These are phyloP conservation scores for Mycosphaerella sp. DNA, from an alignment of 2,329 filamentous ascomycete species.

Conservation along the genomic window DNA sequence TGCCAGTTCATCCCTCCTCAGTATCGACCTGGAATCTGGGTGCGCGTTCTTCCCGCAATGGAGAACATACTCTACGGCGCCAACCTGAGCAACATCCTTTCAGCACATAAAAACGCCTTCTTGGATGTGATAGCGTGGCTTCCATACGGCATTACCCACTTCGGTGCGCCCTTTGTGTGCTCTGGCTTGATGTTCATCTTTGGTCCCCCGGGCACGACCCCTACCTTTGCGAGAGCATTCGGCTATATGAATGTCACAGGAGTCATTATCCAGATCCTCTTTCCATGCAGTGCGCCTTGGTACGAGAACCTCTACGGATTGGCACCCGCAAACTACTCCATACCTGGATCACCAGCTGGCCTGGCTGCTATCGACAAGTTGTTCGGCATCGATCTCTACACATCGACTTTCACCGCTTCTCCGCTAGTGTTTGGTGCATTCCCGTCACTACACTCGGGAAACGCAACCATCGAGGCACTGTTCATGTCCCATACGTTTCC, in stretches of 20 bases:
- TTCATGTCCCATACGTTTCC: slow-evolving; percentile 95
- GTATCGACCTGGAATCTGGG: slow-evolving; percentile 90
- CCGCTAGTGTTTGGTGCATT: slow-evolving; percentile 93
- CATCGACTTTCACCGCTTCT: slow-evolving; percentile 81
- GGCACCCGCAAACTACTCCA: slow-evolving; percentile 85
- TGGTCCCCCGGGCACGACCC: slow-evolving; percentile 75
- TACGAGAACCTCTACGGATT: slow-evolving; percentile 91
- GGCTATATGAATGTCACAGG: slow-evolving; percentile 89
- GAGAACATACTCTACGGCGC: slow-evolving; percentile 96
- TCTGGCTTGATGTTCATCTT: slow-evolving; percentile 79
- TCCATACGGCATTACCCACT: slow-evolving; percentile 87
- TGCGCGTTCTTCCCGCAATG: slow-evolving; percentile 84
- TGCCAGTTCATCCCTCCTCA: slow-evolving; percentile 86
- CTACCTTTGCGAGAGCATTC: slow-evolving; percentile 78
- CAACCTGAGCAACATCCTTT: slow-evolving; percentile 92
- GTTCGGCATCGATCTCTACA: slow-evolving; percentile 89
- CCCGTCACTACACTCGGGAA: slow-evolving; percentile 84
- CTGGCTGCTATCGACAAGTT: slow-evolving; percentile 82
- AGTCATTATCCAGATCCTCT: slow-evolving; percentile 79
- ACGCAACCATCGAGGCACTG: slow-evolving; percentile 79
- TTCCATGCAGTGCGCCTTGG: slow-evolving; percentile 94
- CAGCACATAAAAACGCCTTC: slow-evolving; percentile 74
- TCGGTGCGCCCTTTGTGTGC: slow-evolving; percentile 75
- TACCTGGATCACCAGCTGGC: slow-evolving; percentile 82
- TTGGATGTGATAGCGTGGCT: slow-evolving; percentile 89